Conservation (phyloP, 306 rosid genomes). For the Cicer chorassanicum region DNA sequence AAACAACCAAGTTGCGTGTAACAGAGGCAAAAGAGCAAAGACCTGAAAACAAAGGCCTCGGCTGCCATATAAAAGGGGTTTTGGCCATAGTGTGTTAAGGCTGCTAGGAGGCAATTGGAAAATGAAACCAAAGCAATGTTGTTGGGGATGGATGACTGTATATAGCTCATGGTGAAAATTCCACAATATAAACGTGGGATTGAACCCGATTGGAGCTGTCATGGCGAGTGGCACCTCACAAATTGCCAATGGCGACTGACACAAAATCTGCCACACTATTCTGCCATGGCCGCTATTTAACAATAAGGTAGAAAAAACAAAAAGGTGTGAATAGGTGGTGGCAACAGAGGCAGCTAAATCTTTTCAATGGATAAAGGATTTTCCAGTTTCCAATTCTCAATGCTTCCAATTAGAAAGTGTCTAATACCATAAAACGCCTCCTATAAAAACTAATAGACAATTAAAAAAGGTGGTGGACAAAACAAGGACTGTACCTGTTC, state of each 20-base stretch:
- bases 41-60: not conserved
- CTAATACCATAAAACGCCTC: not conserved
- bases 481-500: constrained; percentile 15
- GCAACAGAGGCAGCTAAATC: not conserved
- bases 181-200: not conserved
- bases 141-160: not conserved
- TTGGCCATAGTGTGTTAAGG: not conserved
- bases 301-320: not conserved
- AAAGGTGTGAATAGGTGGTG: not conserved
- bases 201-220: not conserved
- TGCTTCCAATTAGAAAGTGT: not conserved
- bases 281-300: not conserved
- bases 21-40: not conserved
- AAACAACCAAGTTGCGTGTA: not conserved
- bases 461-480: not conserved
- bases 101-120: not conserved
- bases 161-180: not conserved
- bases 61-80: not conserved
- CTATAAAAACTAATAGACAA: not conserved
- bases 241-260: not conserved
- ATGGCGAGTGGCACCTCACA: not conserved
- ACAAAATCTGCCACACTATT: not conserved
- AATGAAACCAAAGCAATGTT: not conserved
- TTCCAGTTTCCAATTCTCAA: not conserved
- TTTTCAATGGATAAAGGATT: constrained; percentile 3